These are phyloP conservation scores for Scytalidium lignicola DNA, from an alignment of 2,329 filamentous ascomycete genomes.

Conservation along the genomic window DNA sequence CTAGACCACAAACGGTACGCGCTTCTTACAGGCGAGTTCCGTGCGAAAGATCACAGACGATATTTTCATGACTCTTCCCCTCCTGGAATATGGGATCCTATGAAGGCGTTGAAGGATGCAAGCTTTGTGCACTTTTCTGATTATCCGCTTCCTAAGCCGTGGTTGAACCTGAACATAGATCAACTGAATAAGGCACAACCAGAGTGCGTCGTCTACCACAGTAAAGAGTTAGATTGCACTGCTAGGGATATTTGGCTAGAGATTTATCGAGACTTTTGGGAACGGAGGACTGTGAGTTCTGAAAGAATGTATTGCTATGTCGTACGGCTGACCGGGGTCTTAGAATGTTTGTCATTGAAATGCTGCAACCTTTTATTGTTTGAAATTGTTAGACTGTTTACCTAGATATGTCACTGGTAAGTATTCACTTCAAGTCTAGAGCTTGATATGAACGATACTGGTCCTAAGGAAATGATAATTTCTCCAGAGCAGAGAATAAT, in stretches of 20 bases:
- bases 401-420: too few species aligned
- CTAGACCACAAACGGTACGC: conserved; percentile 52
- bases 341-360: too few species aligned
- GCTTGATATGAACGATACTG: too few species aligned
- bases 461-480: too few species aligned
- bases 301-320: too few species aligned
- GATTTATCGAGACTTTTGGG: conserved; percentile 21
- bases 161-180: conserved; percentile 37
- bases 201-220: conserved; percentile 10
- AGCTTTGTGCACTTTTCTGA: conserved; percentile 69
- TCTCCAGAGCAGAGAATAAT: too few species aligned
- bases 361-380: too few species aligned
- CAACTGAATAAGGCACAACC: conserved; percentile 11
- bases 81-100: conserved; percentile 46
- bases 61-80: conserved; percentile 40
- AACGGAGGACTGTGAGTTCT: conserved; percentile 14
- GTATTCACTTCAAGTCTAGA: too few species aligned
- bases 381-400: too few species aligned
- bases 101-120: conserved; percentile 49
- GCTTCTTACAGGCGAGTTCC: conserved; percentile 51
- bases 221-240: conserved; percentile 15
- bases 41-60: conserved; percentile 38
- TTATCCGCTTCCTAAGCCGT: conserved; percentile 62
- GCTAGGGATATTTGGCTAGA: conserved; percentile 19
- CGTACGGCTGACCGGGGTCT: too few species aligned